These are phyloP conservation scores for Penicillium sp. DNA, from an alignment of 2,329 filamentous ascomycete species.

Conservation along the genomic window DNA sequence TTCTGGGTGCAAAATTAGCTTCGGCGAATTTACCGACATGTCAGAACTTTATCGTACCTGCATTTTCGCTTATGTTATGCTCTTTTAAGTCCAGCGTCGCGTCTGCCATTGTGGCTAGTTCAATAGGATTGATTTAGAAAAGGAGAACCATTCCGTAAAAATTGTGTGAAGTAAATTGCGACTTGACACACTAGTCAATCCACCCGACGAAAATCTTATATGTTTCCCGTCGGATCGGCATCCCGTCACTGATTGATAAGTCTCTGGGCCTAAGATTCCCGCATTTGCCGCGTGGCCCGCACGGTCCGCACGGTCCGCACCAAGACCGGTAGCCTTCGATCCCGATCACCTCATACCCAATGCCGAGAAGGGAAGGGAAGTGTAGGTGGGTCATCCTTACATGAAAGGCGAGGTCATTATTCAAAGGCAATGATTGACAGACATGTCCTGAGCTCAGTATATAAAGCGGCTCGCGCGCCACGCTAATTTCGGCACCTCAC, in stretches of 20 bases:
- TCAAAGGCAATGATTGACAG: not conserved
- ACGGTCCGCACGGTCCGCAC: not conserved
- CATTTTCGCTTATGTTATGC: not conserved
- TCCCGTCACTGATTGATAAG: constrained; percentile 10
- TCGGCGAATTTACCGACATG: not conserved
- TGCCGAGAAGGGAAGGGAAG: not conserved
- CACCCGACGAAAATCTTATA: constrained; percentile 1
- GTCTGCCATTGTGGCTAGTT: not conserved
- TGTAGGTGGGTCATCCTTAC: not conserved
- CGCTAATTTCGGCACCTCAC: not conserved
- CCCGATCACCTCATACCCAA: not conserved
- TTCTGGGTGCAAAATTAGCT: not conserved
- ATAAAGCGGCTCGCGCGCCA: not conserved
- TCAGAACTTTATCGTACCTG: not conserved
- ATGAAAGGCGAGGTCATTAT: not conserved
- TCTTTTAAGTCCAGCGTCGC: not conserved
- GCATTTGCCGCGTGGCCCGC: constrained; percentile 8
- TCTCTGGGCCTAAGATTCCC: too few species aligned
- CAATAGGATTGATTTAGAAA: not conserved
- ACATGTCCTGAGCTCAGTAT: not conserved
- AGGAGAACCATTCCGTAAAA: not conserved
- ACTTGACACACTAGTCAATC: not conserved
- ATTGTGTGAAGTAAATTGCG: not conserved
- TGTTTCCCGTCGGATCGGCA: not conserved
- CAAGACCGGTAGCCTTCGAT: not conserved